A percentile compares a stretch with the other conserved stretches of the same genome.
Conservation (phyloP, 2,329 filamentous ascomycete genomes). For the Lachnellula hyalina region DNA sequence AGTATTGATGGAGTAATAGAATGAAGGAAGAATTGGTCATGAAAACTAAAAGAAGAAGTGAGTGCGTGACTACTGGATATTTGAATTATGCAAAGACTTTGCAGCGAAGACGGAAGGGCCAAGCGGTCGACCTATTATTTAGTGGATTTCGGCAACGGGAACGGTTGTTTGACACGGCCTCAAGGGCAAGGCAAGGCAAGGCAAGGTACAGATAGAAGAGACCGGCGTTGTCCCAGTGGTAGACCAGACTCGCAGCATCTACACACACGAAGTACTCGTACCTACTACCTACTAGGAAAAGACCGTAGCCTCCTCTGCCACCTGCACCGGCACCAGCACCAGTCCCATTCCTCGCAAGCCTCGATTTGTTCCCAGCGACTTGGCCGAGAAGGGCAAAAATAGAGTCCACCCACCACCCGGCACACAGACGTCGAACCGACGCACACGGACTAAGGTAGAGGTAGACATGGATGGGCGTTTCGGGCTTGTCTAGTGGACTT, state of each 20-base stretch:
- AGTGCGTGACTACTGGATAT: conserved; percentile 12
- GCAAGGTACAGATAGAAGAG: neutral
- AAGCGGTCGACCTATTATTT: neutral
- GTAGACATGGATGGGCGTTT: neutral
- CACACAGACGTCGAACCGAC: neutral
- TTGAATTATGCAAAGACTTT: conserved; percentile 23
- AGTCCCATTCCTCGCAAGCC: neutral
- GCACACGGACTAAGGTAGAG: neutral
- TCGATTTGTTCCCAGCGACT: conserved; percentile 1
- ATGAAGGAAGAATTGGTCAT: conserved; percentile 22
- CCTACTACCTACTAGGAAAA: no score
- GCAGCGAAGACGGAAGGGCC: conserved; percentile 11
- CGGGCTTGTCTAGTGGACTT: neutral
- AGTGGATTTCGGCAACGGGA: conserved; percentile 2
- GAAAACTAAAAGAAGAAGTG: conserved; percentile 17
- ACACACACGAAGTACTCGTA: no score
- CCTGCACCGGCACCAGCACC: no score
- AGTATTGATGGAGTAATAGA: conserved; percentile 20
- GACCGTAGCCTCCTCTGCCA: no score
- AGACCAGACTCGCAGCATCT: neutral
- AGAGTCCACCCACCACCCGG: conserved; percentile 6
- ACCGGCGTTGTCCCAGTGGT: neutral
- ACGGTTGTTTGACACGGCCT: neutral
- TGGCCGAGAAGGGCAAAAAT: conserved; percentile 16
- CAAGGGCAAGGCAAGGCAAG: no score